Base-by-base conservation (phyloP, 192 early-diverging fungal genomes). In the Coemansia guatemalensis region DNA sequence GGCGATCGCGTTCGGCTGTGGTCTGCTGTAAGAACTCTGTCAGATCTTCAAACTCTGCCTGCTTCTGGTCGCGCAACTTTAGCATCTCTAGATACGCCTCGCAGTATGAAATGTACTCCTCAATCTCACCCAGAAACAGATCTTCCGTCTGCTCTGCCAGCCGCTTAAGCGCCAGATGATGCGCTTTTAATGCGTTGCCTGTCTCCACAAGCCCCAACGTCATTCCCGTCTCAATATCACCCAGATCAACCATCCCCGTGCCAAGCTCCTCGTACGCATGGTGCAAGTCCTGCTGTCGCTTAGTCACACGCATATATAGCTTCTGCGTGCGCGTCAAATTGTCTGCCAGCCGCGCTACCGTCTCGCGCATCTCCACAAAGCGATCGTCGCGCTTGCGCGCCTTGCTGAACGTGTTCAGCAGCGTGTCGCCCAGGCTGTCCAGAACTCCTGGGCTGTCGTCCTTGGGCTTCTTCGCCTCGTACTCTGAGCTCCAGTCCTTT, bases 41-140 rank as follows among this genome's bases (percentile, higher is more conserved):
- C 48, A 98, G 75, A 53, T 91, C 95, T 80, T 98, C 95, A 71
- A 88, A 88, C 81, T 98, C 96, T 8, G 95, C 82, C 81, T 98
- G 96, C 77, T 97, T 97, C 74, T 98, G 94, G 76, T 98, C 96
- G 21, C 95, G 78, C 56, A 85, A 64, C 59, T 84, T 87, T 24
- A 98, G 82, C 39, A 90, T 83, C 57, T 90, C 90, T 88, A 74
- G 56, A 65, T 73, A 81, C 20, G 63, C 48, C 62, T 82, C 73
- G 55, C 70, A 68, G 68, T 82, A 81, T n/a, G 59, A 82, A 9
- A 95, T 85, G 72, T 93, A 97, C 61, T 96, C 95, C 57, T 90
- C 88, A 27, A 97, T 67, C 55, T 91, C 83, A 48, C 84, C 85
- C 58, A 98, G 65, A 56, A 90, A 96, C 55, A 74, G 48, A 48